A percentile compares a stretch with the other conserved stretches of the same genome.
These are phyloP conservation scores for Aspergillus intermedius DNA, from an alignment of 2,329 filamentous ascomycete genomes.

Conservation along the genomic window DNA sequence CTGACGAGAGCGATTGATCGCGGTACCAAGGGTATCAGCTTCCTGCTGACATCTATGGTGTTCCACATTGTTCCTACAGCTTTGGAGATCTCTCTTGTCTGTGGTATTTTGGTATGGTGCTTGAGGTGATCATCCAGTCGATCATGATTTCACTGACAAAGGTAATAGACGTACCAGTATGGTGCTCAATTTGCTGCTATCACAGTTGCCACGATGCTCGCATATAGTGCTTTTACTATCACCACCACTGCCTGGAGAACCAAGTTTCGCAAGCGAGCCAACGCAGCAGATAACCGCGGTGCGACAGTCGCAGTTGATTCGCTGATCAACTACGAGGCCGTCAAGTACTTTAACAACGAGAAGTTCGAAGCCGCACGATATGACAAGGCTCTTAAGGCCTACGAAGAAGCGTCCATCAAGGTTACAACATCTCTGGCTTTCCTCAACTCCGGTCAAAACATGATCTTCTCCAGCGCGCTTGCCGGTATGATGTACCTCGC, in stretches of 20 bases:
- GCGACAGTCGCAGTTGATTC: slow-evolving; percentile 95
- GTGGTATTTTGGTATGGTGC: slow-evolving; percentile 66
- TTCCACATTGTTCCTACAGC: slow-evolving; percentile 94
- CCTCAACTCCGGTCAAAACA: slow-evolving; percentile 89
- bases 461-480: slow-evolving; percentile 91
- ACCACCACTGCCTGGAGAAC: slow-evolving; percentile 95
- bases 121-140: neutral
- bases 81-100: slow-evolving; percentile 90
- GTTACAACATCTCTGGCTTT: slow-evolving; percentile 89
- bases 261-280: slow-evolving; percentile 89
- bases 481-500: slow-evolving; percentile 99
- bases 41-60: slow-evolving; percentile 94
- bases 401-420: slow-evolving; percentile 93
- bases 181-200: slow-evolving; percentile 86
- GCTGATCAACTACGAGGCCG: slow-evolving; percentile 96
- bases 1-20: slow-evolving; percentile 90
- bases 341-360: slow-evolving; percentile 99
- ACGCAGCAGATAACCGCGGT: slow-evolving; percentile 90
- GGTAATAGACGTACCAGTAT: slow-evolving; percentile 74
- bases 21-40: slow-evolving; percentile 97
- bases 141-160: slow-evolving; percentile 10
- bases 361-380: slow-evolving; percentile 88
- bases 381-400: slow-evolving; percentile 75
- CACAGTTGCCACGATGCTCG: slow-evolving; percentile 82
- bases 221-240: slow-evolving; percentile 95